These are phyloP conservation scores for Tricholoma sp. DNA, from an alignment of 768 basidiomycete species.

Conservation along the genomic window DNA sequence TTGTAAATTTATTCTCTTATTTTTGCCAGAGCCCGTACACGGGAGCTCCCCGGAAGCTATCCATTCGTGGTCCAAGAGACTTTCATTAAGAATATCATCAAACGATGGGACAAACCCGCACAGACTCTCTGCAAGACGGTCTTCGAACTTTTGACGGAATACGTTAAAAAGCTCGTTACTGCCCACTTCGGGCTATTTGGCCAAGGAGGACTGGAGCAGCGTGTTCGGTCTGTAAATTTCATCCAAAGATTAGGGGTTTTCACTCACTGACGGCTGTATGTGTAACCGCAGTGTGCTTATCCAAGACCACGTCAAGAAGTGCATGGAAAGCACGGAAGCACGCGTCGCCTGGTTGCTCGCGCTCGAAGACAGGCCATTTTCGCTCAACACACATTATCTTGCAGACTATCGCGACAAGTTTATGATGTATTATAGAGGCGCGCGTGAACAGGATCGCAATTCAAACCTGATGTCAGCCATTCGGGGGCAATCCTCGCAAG, in stretches of 20 bases:
- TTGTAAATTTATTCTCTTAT: background rate
- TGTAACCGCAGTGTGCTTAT: constrained; percentile 38
- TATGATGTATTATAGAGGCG: constrained; percentile 41
- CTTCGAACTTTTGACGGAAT: constrained; percentile 29
- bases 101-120: constrained; percentile 43
- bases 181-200: constrained; percentile 49
- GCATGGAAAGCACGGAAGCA: constrained; percentile 33
- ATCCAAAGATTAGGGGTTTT: no score
- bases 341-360: constrained; percentile 42
- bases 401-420: constrained; percentile 43
- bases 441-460: constrained; percentile 28
- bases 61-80: constrained; percentile 55
- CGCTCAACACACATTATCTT: constrained; percentile 47
- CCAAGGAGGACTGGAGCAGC: constrained; percentile 46
- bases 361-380: constrained; percentile 40
- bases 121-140: constrained; percentile 34
- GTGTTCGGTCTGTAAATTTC: constrained; percentile 22
- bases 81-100: constrained; percentile 41
- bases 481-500: no score
- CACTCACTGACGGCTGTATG: no score
- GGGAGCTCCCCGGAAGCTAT: constrained; percentile 64
- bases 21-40: constrained; percentile 51
- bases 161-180: constrained; percentile 38
- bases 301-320: constrained; percentile 43
- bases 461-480: constrained; percentile 22